These are phyloP conservation scores for Stagonosporopsis chrysanthemi DNA, from an alignment of 2,329 filamentous ascomycete species.

Conservation along the genomic window DNA sequence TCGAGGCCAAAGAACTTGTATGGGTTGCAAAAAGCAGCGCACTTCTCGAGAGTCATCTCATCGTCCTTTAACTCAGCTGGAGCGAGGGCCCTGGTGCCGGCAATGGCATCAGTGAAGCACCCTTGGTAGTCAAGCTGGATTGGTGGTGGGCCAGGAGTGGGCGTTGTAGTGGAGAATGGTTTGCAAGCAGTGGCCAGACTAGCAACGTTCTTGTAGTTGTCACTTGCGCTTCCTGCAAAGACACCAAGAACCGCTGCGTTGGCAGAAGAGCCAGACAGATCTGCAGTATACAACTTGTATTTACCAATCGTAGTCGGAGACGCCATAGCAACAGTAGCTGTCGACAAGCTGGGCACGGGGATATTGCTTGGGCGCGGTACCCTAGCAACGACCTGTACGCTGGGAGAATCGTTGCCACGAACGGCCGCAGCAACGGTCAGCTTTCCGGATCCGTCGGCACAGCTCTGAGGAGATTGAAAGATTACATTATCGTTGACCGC, in stretches of 20 bases:
- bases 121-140: constrained; percentile 29
- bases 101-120: constrained; percentile 30
- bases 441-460: constrained; percentile 47
- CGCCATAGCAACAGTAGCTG: constrained; percentile 33
- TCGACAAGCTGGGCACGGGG: constrained; percentile 35
- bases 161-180: constrained; percentile 19
- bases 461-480: constrained; percentile 65
- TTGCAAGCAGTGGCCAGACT: constrained; percentile 26
- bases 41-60: constrained; percentile 33
- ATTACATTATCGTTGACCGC: constrained; percentile 63
- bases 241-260: constrained; percentile 31
- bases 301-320: constrained; percentile 32
- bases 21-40: constrained; percentile 27
- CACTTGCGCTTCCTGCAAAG: constrained; percentile 26
- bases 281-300: constrained; percentile 38
- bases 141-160: constrained; percentile 9
- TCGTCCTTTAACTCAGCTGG: constrained; percentile 19
- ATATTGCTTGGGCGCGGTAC: constrained; percentile 29
- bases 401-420: constrained; percentile 25
- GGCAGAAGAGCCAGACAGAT: constrained; percentile 24
- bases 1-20: constrained; percentile 37
- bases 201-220: constrained; percentile 29
- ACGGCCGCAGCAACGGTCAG: constrained; percentile 38
- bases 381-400: constrained; percentile 32
- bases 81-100: constrained; percentile 24